A percentile compares a stretch with the other conserved stretches of the same genome.
These are phyloP conservation scores for Prosopis cineraria DNA, from an alignment of 306 rosid species.

Conservation along the genomic window DNA sequence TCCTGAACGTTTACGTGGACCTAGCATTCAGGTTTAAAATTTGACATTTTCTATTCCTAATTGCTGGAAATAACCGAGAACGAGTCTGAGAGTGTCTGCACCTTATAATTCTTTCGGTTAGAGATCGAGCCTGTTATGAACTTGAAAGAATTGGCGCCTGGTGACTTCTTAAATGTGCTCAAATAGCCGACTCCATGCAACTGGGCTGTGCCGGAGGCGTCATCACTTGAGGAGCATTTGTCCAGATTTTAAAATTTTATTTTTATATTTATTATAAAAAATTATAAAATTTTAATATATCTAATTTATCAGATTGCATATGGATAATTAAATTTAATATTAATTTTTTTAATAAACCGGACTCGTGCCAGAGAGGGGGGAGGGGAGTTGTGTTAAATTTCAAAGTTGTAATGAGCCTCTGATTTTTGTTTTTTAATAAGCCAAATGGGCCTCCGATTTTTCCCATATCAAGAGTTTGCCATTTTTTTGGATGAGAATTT, in stretches of 20 bases:
- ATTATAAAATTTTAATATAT: too few species aligned
- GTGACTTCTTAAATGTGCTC: background rate
- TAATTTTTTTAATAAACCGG: too few species aligned
- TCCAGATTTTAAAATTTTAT: too few species aligned
- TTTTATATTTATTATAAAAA: too few species aligned
- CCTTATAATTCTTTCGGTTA: background rate
- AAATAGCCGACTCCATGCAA: background rate
- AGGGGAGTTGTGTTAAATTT: background rate
- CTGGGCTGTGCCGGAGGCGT: background rate
- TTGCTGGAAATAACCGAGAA: background rate
- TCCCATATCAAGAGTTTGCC: too few species aligned
- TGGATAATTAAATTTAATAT: too few species aligned
- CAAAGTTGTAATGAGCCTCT: background rate
- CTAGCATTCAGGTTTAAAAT: background rate
- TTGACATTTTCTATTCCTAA: background rate
- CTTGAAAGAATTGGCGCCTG: background rate
- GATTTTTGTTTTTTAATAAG: too few species aligned
- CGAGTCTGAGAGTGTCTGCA: background rate
- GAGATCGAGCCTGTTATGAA: background rate
- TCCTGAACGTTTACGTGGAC: background rate
- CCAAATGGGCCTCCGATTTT: too few species aligned
- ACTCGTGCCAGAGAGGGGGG: too few species aligned
- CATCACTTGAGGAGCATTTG: too few species aligned
- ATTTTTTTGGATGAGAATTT: too few species aligned
- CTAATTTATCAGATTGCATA: too few species aligned